Percentiles rank a stretch among this genome's conserved stretches.
Conservation (phyloP, 331 rosid species). For the Malus hybrid region DNA sequence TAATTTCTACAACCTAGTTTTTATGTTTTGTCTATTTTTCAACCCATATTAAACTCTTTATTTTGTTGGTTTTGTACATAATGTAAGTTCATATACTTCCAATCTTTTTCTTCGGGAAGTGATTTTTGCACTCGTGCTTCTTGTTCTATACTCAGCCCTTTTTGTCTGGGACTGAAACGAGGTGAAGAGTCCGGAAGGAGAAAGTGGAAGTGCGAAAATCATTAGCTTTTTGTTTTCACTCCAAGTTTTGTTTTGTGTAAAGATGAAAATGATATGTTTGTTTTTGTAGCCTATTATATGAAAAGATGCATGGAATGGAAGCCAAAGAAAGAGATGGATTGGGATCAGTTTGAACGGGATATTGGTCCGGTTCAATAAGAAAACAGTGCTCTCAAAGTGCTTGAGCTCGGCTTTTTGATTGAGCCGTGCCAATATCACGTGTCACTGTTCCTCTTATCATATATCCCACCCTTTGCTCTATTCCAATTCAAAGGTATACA, state of each 20-base stretch:
- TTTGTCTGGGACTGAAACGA: no score
- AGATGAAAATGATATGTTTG: background rate
- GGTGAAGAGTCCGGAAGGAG: no score
- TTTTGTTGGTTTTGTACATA: background rate
- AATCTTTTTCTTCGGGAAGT: no score
- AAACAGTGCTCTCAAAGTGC: slow-evolving; percentile 37
- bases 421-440: slow-evolving; percentile 99
- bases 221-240: background rate
- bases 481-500: slow-evolving; percentile 7
- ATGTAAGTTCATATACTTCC: no score
- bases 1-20: background rate
- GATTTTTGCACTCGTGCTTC: no score
- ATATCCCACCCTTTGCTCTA: background rate
- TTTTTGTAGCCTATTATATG: background rate
- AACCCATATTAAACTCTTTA: no score
- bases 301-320: background rate
- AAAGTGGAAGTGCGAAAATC: no score
- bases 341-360: slow-evolving; percentile 61
- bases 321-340: background rate
- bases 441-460: slow-evolving; percentile 27
- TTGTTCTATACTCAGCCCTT: no score
- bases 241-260: background rate
- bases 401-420: slow-evolving; percentile 63
- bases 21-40: background rate
- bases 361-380: slow-evolving; percentile 98